These are phyloP conservation scores for Rhynchosporium graminicola DNA, from an alignment of 2,329 filamentous ascomycete genomes.

Conservation along the genomic window DNA sequence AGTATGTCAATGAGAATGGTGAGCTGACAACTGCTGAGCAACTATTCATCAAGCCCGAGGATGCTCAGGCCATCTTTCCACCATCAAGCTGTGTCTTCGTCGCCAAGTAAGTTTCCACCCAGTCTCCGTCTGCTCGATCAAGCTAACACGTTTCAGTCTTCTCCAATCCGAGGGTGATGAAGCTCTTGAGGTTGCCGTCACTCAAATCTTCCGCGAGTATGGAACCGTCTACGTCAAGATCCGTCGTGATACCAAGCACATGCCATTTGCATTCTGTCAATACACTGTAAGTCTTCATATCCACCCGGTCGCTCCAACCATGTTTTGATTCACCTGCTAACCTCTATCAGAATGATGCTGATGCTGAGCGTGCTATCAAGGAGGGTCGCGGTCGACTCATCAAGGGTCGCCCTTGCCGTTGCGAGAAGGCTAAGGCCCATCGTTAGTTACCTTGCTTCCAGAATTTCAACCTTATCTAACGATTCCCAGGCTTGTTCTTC, in stretches of 20 bases:
- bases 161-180: constrained; percentile 51
- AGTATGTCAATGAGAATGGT: constrained; percentile 21
- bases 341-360: constrained; percentile 46
- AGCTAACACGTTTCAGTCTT: constrained; percentile 45
- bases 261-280: constrained; percentile 67
- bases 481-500: constrained; percentile 50
- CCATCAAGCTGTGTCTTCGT: constrained; percentile 63
- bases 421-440: constrained; percentile 60
- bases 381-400: constrained; percentile 52
- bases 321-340: constrained; percentile 33
- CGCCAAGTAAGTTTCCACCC: constrained; percentile 57
- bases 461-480: constrained; percentile 15
- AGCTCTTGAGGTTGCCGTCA: constrained; percentile 55
- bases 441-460: constrained; percentile 45
- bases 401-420: constrained; percentile 58
- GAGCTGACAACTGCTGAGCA: constrained; percentile 11
- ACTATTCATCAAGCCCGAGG: constrained; percentile 30
- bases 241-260: constrained; percentile 57
- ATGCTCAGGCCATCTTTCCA: constrained; percentile 42
- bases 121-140: not conserved
- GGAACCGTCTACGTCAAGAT: constrained; percentile 65
- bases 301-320: not conserved
- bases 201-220: constrained; percentile 52
- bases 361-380: constrained; percentile 52
- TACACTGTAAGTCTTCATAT: constrained; percentile 53